These are phyloP conservation scores for Trichosporon coremiiforme DNA, from an alignment of 1,284 basidiomycete genomes.

Conservation along the genomic window DNA sequence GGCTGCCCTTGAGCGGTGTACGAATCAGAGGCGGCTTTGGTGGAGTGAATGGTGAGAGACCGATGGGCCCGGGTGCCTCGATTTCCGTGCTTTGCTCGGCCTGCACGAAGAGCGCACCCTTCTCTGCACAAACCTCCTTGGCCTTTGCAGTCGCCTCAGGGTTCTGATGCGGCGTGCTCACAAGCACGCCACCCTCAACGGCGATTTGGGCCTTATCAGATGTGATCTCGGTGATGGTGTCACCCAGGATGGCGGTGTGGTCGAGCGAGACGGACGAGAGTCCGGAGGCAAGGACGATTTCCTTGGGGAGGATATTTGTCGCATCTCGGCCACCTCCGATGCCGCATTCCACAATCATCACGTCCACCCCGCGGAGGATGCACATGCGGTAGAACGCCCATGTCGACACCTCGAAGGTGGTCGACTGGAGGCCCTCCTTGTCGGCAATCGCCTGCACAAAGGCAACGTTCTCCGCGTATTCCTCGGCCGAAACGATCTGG, in stretches of 20 bases:
- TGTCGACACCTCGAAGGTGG: conserved; percentile 81
- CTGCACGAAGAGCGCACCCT: conserved; percentile 38
- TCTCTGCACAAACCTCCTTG: conserved; percentile 54
- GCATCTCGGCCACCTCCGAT: conserved; percentile 92
- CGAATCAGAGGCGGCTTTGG: conserved; percentile 33
- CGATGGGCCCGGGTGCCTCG: conserved; percentile 37
- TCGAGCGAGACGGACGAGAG: conserved; percentile 88
- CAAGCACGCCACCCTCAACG: conserved; percentile 67
- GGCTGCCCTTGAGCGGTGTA: conserved; percentile 29
- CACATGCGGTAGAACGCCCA: conserved; percentile 65
- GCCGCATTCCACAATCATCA: conserved; percentile 90
- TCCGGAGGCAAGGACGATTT: conserved; percentile 72
- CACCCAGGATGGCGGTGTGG: conserved; percentile 86
- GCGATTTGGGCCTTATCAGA: conserved; percentile 83
- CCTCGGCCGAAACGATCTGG: conserved; percentile 60
- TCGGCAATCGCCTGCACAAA: conserved; percentile 55
- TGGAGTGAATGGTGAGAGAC: conserved; percentile 37
- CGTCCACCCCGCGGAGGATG: conserved; percentile 61
- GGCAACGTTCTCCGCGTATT: conserved; percentile 57
- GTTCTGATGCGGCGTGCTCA: conserved; percentile 72
- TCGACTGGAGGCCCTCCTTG: conserved; percentile 66
- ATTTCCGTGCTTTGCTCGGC: conserved; percentile 26
- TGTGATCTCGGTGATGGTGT: conserved; percentile 73
- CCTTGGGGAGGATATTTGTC: conserved; percentile 80
- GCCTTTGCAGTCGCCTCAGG: conserved; percentile 61